Evolutionary conservation across 2,329 filamentous ascomycete genomes (phyloP).

Genomic region (Ophiostoma sp.): DNA sequence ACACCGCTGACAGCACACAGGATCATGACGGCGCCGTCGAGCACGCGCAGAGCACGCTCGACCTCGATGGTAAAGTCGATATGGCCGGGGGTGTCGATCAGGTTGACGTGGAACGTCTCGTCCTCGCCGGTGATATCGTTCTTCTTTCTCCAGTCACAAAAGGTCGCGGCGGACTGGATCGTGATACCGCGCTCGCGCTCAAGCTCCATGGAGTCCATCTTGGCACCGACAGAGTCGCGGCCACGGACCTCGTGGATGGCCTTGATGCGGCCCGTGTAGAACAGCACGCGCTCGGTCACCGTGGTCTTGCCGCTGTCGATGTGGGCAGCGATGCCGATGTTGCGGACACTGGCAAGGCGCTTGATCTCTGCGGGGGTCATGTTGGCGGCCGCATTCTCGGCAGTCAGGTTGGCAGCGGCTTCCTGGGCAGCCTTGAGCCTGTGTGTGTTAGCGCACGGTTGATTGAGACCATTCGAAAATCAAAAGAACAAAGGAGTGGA

Average conservation of each 20-base stretch:
- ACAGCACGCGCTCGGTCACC: conserved; percentile 90
- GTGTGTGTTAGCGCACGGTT: conserved; percentile 1
- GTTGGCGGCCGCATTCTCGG: conserved; percentile 65
- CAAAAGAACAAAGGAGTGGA: conserved; percentile 29
- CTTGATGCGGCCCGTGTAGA: conserved; percentile 96
- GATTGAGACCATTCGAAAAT: not conserved
- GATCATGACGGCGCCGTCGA: conserved; percentile 98
- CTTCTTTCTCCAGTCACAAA: conserved; percentile 92
- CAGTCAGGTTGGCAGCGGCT: conserved; percentile 45
- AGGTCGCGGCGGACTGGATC: conserved; percentile 96
- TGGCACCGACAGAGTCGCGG: conserved; percentile 90
- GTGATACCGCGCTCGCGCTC: conserved; percentile 98
- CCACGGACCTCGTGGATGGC: conserved; percentile 95
- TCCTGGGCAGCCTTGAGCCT: conserved; percentile 51
- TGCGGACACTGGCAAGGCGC: conserved; percentile 75
- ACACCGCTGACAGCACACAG: conserved; percentile 95
- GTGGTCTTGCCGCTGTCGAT: conserved; percentile 99
- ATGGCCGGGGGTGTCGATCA: conserved; percentile 97
- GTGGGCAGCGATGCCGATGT: conserved; percentile 98
- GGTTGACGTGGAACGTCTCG: conserved; percentile 91
- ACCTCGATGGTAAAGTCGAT: conserved; percentile 99
- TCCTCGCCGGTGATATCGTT: conserved; percentile 64
- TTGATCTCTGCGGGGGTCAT: conserved; percentile 73
- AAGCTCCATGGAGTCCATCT: conserved; percentile 99
- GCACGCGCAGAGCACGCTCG: conserved; percentile 85